phyloP scores from a whole-genome alignment of 352 stramenopile genomes.

The Phytophthora citrophthora region DNA sequence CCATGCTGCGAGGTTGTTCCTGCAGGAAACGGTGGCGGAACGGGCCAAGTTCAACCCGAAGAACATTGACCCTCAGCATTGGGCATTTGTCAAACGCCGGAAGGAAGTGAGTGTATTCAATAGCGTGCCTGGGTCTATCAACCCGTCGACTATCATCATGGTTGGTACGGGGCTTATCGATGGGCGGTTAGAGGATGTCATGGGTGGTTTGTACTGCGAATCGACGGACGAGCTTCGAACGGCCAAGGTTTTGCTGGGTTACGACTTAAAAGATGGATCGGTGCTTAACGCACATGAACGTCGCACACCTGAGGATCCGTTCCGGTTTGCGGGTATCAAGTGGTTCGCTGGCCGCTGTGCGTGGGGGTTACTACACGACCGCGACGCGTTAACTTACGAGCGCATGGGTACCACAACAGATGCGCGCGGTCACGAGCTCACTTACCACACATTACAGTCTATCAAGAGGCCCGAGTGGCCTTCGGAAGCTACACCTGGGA shows the following conservation, averaged over 20 bases:
- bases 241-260: constrained; percentile 43
- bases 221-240: constrained; percentile 45
- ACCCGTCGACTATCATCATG: constrained; percentile 41
- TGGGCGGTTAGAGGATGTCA: constrained; percentile 41
- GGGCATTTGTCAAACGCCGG: constrained; percentile 38
- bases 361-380: constrained; percentile 38
- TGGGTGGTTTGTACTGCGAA: constrained; percentile 54
- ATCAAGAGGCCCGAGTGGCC: constrained; percentile 55
- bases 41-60: constrained; percentile 34
- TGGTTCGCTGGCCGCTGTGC: constrained; percentile 41
- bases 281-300: constrained; percentile 43
- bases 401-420: constrained; percentile 42
- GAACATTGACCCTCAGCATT: constrained; percentile 38
- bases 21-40: constrained; percentile 34
- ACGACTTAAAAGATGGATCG: constrained; percentile 39
- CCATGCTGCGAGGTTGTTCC: constrained; percentile 27
- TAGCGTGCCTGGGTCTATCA: constrained; percentile 31
- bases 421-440: constrained; percentile 38
- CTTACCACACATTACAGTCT: constrained; percentile 54
- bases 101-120: constrained; percentile 43
- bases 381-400: constrained; percentile 53
- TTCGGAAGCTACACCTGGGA: constrained; percentile 36
- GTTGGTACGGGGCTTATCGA: constrained; percentile 36
- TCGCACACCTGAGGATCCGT: constrained; percentile 38
- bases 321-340: constrained; percentile 57